Evolutionary conservation across 108 stramenopile genomes (phyloP).

Genomic region (Skeletonema tropicum): DNA sequence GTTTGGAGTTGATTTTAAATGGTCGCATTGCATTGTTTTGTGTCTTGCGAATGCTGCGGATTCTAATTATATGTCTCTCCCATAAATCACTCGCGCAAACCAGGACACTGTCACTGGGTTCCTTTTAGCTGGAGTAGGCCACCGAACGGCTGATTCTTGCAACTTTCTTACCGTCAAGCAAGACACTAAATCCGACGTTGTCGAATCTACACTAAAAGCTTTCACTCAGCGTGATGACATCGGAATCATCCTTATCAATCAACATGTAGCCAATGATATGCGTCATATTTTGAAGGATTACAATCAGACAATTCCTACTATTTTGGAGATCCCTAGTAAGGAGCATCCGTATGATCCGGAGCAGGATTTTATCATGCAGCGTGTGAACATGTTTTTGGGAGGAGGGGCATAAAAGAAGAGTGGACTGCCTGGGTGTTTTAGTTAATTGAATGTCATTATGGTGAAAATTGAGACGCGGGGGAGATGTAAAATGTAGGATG

Average conservation of each 20-base stretch:
- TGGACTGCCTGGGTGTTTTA: conserved; percentile 1
- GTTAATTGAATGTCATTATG: conserved; percentile 2
- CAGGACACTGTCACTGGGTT: conserved; percentile 99
- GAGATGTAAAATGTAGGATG: neutral
- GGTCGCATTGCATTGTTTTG: neutral
- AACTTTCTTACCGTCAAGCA: conserved; percentile 97
- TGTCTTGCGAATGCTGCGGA: neutral
- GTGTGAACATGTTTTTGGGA: conserved; percentile 96
- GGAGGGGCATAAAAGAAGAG: conserved; percentile 48
- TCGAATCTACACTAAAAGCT: conserved; percentile 82
- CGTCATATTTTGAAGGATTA: conserved; percentile 97
- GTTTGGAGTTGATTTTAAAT: neutral
- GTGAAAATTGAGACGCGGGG: neutral
- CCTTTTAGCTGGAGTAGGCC: conserved; percentile 96
- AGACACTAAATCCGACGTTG: conserved; percentile 74
- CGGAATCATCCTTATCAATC: conserved; percentile 98
- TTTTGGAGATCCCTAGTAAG: conserved; percentile 98
- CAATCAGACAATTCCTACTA: conserved; percentile 95
- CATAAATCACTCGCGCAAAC: neutral
- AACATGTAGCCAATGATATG: conserved; percentile 96
- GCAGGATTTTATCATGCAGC: conserved; percentile 99
- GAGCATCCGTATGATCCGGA: conserved; percentile 97
- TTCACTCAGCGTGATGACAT: conserved; percentile 91
- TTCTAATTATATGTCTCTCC: too few species aligned
- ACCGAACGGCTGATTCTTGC: conserved; percentile 91